These are phyloP conservation scores for Flaveria linearis DNA, from an alignment of 129 eudicot species.

Conservation along the genomic window DNA sequence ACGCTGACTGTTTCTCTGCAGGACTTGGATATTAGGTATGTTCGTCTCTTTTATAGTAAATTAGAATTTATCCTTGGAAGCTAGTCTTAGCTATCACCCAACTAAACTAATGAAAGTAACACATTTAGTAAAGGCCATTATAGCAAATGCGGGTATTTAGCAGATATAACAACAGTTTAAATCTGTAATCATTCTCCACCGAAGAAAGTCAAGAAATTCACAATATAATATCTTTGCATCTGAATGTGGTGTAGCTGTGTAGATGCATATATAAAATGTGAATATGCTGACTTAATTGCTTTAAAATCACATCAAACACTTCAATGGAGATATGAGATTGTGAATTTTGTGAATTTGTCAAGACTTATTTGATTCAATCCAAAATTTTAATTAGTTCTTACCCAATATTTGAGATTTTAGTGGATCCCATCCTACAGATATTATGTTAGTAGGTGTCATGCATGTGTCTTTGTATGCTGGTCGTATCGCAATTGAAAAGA, in stretches of 20 bases:
- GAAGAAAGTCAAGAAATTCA: background rate
- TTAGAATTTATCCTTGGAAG: slow-evolving; percentile 9
- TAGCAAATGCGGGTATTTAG: slow-evolving; percentile 7
- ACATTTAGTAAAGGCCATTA: background rate
- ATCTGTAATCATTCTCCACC: background rate
- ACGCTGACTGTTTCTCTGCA: slow-evolving; percentile 51
- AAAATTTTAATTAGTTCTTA: background rate
- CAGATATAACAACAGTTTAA: background rate
- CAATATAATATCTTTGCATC: background rate
- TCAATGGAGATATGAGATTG: background rate
- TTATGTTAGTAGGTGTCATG: background rate
- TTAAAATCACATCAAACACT: background rate
- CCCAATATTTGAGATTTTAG: background rate
- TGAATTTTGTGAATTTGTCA: background rate
- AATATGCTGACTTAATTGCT: background rate
- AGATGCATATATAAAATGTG: background rate
- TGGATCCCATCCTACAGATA: background rate
- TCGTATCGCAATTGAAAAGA: background rate
- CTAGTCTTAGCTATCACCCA: background rate
- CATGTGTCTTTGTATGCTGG: background rate
- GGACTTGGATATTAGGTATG: slow-evolving; percentile 59
- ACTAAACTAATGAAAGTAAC: background rate
- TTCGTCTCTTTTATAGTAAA: slow-evolving; percentile 8
- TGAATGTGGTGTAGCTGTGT: background rate
- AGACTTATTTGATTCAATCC: background rate